A percentile compares a stretch with the other conserved stretches of the same genome.
Evolutionary conservation across 345 rosid species (phyloP).

Genomic region (Moricandia arvensis): DNA sequence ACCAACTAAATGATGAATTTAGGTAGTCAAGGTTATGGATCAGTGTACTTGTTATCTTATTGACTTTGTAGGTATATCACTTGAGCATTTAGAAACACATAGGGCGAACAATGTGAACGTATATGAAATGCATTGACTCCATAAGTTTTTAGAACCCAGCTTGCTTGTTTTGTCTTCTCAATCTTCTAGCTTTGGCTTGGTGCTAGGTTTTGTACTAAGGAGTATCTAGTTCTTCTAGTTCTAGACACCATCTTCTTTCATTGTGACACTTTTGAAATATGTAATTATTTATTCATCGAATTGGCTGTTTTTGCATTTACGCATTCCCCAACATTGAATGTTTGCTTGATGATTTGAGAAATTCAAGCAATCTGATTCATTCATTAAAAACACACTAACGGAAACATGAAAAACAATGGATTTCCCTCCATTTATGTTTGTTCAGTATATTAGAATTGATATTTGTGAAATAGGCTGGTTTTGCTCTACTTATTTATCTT

Average conservation of each 20-base stretch:
- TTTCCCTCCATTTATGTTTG: neutral
- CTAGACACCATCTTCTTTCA: neutral
- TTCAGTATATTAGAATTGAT: neutral
- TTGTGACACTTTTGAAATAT: neutral
- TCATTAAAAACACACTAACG: neutral
- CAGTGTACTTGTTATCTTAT: neutral
- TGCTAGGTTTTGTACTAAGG: neutral
- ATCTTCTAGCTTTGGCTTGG: neutral
- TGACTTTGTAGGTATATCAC: neutral
- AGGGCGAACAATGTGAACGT: neutral
- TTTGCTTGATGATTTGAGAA: neutral
- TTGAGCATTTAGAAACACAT: neutral
- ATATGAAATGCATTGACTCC: neutral
- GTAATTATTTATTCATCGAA: neutral
- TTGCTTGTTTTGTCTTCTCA: conserved; percentile 11
- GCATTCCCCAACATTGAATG: neutral
- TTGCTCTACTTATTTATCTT: neutral
- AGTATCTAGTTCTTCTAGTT: conserved; percentile 3
- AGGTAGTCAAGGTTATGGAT: neutral
- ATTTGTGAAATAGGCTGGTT: neutral
- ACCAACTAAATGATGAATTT: neutral
- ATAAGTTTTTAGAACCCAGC: neutral
- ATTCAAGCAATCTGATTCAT: neutral
- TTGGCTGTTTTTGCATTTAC: neutral
- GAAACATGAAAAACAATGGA: neutral